Evolutionary conservation across 2,329 filamentous ascomycete species (phyloP).

Genomic region (Aureobasidium leucospermi): DNA sequence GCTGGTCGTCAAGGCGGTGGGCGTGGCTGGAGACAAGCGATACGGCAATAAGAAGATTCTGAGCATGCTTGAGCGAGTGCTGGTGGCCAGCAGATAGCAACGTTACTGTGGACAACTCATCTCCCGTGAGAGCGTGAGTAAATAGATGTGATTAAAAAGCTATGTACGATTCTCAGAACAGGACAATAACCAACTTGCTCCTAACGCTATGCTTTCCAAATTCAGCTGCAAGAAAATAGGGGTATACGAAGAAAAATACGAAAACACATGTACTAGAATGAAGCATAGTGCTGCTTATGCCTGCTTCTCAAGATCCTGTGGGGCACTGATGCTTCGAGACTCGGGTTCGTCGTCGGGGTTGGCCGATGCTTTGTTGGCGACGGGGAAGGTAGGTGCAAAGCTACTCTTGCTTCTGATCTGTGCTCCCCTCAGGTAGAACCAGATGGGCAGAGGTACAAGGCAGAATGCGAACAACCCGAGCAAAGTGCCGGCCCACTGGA

Average conservation of each 20-base stretch:
- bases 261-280: not conserved
- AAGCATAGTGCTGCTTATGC: not conserved
- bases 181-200: not conserved
- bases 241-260: not conserved
- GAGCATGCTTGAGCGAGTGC: slow-evolving; percentile 31
- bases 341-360: not conserved
- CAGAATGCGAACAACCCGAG: slow-evolving; percentile 37
- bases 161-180: too few species aligned
- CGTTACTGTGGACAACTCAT: too few species aligned
- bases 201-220: not conserved
- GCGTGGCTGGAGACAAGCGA: slow-evolving; percentile 54
- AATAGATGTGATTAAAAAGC: too few species aligned
- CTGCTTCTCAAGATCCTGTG: slow-evolving; percentile 12
- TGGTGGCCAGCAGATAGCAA: slow-evolving; percentile 24
- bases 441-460: slow-evolving; percentile 37
- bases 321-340: not conserved
- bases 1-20: slow-evolving; percentile 58
- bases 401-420: slow-evolving; percentile 36
- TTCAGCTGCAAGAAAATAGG: not conserved
- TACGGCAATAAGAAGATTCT: slow-evolving; percentile 48
- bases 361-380: slow-evolving; percentile 13
- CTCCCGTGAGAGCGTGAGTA: too few species aligned
- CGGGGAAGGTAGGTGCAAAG: slow-evolving; percentile 32
- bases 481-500: slow-evolving; percentile 40
- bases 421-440: slow-evolving; percentile 39